A percentile compares a stretch with the other conserved stretches of the same genome.
phyloP scores from a whole-genome alignment of 1,284 basidiomycete species.

The Coniophora puteana region DNA sequence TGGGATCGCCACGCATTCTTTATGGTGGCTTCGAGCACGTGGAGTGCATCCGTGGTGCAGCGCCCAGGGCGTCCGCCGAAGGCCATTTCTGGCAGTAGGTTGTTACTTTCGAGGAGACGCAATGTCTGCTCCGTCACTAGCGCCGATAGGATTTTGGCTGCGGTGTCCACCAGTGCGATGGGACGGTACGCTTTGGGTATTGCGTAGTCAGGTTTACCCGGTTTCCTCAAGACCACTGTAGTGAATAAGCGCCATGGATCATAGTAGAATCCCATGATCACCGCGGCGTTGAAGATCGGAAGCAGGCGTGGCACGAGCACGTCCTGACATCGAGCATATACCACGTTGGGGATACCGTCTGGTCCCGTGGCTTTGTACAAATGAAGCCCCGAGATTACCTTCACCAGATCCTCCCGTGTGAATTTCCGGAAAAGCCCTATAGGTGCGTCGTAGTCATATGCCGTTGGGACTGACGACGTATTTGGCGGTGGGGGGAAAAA shows the following conservation, averaged over 20 bases:
- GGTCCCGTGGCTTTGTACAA: conserved; percentile 22
- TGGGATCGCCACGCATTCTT: conserved; percentile 19
- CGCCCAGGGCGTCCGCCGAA: conserved; percentile 24
- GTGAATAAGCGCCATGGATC: conserved; percentile 5
- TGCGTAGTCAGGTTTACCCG: conserved; percentile 8
- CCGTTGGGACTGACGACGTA: conserved; percentile 3
- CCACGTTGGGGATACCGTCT: conserved; percentile 22
- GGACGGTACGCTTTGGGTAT: conserved; percentile 8
- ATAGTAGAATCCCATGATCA: not conserved
- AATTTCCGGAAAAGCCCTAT: conserved; percentile 3
- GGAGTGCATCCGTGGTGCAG: conserved; percentile 21
- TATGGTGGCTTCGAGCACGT: conserved; percentile 17
- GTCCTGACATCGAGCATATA: conserved; percentile 6
- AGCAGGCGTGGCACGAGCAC: not conserved
- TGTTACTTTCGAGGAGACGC: conserved; percentile 14
- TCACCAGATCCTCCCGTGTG: conserved; percentile 19
- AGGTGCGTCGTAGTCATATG: conserved; percentile 9
- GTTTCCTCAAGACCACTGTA: conserved; percentile 10
- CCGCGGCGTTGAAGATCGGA: not conserved
- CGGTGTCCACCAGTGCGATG: conserved; percentile 8
- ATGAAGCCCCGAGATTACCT: conserved; percentile 12
- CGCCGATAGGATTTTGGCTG: not conserved
- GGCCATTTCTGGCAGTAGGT: conserved; percentile 18
- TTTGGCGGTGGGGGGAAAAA: conserved; percentile 29
- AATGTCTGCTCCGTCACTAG: conserved; percentile 10